Base-by-base conservation (phyloP, 148 eudicot genomes). In the Suaeda aralocaspica region DNA sequence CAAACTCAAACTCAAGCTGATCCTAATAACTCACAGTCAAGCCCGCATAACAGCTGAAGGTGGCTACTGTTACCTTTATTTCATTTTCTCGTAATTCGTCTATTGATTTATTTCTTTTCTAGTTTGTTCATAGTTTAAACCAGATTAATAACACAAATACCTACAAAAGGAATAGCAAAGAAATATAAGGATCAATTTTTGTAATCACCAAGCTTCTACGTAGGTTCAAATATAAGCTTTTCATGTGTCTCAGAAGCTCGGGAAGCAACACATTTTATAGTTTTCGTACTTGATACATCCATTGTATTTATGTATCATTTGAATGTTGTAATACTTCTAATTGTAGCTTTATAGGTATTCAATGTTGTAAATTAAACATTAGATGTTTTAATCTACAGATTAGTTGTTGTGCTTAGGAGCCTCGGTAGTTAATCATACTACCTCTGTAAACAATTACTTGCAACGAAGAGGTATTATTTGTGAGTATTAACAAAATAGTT, bases 21-120 rank as follows among this genome's bases (percentile, higher is more conserved):
- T 12, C 50, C 50, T 46, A 46, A 13, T 15, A 46, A 13, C 33
- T 56, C 80, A 60, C 69, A 76, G n/a, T 58, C 31, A 5, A 65
- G 26, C 61, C 5, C 18, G 42, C 71, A 65, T 12, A 69, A 41
- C 55, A 58, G 24, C 66, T 65, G 52, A 57, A 55, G 50, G 60
- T 58, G 42, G 15, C n/a, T 48, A 16, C 64, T 26, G 24, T 25
- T 72, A 16, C 64, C 34, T 34, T 25, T 72, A 24, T 34, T 22
- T 56, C 19, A 16, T 59, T 10, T 45, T 44, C 10, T 66, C 31
- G 1, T 24, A 5, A 2, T 9, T 41, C 21, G 2, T 31, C 48
- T 44, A 46, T 46, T 46, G 9, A 42, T 60, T 6, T 6, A 25
- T 30, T 29, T 5, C 8, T 4, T 2, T 13, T 15, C 2, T 31